phyloP scores from a whole-genome alignment of 2,329 filamentous ascomycete genomes.

The Blumeria hordei region DNA sequence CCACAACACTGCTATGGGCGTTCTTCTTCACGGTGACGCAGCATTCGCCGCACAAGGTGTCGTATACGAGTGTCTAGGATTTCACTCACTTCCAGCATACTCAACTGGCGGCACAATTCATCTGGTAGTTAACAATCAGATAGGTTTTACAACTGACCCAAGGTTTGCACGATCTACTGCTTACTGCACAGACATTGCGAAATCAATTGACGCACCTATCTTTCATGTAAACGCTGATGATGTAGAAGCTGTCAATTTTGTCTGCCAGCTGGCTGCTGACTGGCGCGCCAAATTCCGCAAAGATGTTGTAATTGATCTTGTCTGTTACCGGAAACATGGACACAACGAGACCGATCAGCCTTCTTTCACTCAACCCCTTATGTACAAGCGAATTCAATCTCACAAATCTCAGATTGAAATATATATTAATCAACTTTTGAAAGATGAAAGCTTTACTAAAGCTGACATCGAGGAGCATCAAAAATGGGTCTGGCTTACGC shows the following conservation, averaged over 20 bases:
- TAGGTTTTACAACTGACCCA: conserved; percentile 96
- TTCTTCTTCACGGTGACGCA: conserved; percentile 89
- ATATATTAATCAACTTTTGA: conserved; percentile 73
- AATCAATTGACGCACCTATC: conserved; percentile 91
- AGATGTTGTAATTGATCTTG: conserved; percentile 91
- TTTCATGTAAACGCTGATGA: conserved; percentile 99
- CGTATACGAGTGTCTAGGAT: conserved; percentile 95
- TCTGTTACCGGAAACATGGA: conserved; percentile 96
- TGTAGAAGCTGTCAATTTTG: conserved; percentile 93
- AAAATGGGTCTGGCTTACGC: conserved; percentile 98
- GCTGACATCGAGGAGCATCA: conserved; percentile 98
- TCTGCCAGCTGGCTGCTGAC: conserved; percentile 88
- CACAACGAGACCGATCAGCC: conserved; percentile 99
- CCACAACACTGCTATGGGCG: conserved; percentile 78
- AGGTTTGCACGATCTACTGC: conserved; percentile 92
- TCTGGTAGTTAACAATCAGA: conserved; percentile 97
- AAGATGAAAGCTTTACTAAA: conserved; percentile 88
- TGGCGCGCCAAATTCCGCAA: conserved; percentile 98
- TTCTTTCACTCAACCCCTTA: conserved; percentile 95
- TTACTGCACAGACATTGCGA: conserved; percentile 98
- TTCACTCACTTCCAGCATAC: conserved; percentile 86
- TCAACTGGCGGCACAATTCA: conserved; percentile 95
- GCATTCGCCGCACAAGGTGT: conserved; percentile 92
- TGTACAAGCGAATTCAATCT: conserved; percentile 92
- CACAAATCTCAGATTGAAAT: conserved; percentile 72